A percentile compares a stretch with the other conserved stretches of the same genome.
phyloP scores from a whole-genome alignment of 768 basidiomycete genomes.

The Xerocomellus intermedius region DNA sequence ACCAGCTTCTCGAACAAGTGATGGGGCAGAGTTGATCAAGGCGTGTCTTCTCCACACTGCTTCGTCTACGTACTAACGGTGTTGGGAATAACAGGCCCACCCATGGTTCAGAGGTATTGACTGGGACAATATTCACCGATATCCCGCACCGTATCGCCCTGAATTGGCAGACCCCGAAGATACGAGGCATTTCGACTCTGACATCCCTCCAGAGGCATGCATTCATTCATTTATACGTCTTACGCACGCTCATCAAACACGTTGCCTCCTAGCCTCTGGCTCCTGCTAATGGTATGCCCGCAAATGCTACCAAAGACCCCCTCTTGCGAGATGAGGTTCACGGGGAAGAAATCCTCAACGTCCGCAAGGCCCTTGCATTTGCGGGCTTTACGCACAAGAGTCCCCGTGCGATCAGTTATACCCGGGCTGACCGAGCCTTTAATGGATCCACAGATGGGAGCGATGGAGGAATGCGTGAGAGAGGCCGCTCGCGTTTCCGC shows the following conservation, averaged over 20 bases:
- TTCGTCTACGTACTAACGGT: constrained; percentile 19
- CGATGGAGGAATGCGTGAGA: constrained; percentile 46
- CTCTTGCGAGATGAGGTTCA: constrained; percentile 82
- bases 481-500: constrained; percentile 66
- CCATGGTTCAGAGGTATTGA: constrained; percentile 91
- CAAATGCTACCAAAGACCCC: constrained; percentile 86
- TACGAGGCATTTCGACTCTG: constrained; percentile 92
- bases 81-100: constrained; percentile 54
- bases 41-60: constrained; percentile 37
- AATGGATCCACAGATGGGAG: constrained; percentile 53
- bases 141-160: constrained; percentile 86
- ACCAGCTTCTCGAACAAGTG: constrained; percentile 52
- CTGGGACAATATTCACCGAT: constrained; percentile 82
- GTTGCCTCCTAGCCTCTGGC: constrained; percentile 67
- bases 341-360: constrained; percentile 82
- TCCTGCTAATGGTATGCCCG: constrained; percentile 81
- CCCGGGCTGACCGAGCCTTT: constrained; percentile 72
- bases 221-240: constrained; percentile 26
- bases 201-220: constrained; percentile 86
- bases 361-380: constrained; percentile 89
- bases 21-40: constrained; percentile 92
- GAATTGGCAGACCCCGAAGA: constrained; percentile 80
- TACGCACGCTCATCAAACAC: constrained; percentile 30
- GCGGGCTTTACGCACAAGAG: constrained; percentile 91
- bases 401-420: constrained; percentile 74